Evolutionary conservation across 1,284 basidiomycete species (phyloP), one percentile per base, ranked within the genome.

Genomic region (Cystobasidium pallidum): DNA sequence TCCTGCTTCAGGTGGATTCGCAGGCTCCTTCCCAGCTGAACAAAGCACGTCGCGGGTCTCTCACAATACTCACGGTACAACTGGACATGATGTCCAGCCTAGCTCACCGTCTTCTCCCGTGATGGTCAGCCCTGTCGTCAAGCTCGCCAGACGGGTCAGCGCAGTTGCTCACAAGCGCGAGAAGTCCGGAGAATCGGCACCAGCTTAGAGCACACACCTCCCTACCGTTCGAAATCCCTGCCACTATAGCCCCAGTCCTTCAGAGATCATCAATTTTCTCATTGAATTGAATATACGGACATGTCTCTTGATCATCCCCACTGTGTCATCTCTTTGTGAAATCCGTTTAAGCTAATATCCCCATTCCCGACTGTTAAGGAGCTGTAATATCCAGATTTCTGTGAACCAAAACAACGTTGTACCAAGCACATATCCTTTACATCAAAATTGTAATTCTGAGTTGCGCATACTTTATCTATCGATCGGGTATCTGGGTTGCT

Each of bases 1-100:
- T 41, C 64, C 64, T 39, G 64, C 64, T 28, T 54, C 64, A 0
- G 64, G 52, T 55, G 64, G 62, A 36, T 36, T 66, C 13, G 64
- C 36, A 1, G 64, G 52, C 21, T 66, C 64, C 1, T 41, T 57
- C 32, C 64, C 64, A 8, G 41, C 41, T 10, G 51, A 66, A n/a
- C 54, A 66, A 41, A 28, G 26, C 17, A 34, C 43, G 1, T 49
- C 62, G 15, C 45, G 43, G n/a, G 62, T 64, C 21, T 64, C 62
- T 19, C 62, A 64, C 11, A 28, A n/a, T n/a, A 64, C 62, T 8
- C 13, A 47, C 26, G 62, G 17, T 0, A 49, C 47, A 28, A 36
- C 43, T 45, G 62, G 28, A 21, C 28, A 7, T 26, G 58, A 45
- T 30, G 45, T 39, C n/a, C 39, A 61, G 7, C 58, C 58, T 21